These are phyloP conservation scores for Colletotrichum shisoi DNA, from an alignment of 2,329 filamentous ascomycete genomes.

Conservation along the genomic window DNA sequence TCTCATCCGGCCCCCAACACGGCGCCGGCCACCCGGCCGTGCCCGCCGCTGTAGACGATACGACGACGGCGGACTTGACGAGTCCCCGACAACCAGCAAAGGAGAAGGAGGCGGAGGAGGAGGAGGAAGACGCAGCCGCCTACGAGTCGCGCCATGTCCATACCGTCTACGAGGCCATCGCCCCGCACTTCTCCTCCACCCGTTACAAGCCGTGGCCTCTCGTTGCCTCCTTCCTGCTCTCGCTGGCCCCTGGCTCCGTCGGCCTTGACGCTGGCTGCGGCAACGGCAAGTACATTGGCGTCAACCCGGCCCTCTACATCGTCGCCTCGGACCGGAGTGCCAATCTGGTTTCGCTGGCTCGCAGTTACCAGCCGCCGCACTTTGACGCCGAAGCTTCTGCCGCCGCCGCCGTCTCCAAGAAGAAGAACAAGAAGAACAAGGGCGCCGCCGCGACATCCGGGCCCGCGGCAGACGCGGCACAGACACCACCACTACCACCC, in stretches of 20 bases:
- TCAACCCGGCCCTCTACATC: conserved; percentile 80
- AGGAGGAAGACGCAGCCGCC: conserved; percentile 52
- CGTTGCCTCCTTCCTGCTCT: conserved; percentile 77
- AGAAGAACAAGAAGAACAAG: conserved; percentile 31
- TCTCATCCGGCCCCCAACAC: conserved; percentile 27
- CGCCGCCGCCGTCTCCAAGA: conserved; percentile 26
- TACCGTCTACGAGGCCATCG: conserved; percentile 87
- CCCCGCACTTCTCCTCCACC: conserved; percentile 82
- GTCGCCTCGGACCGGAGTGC: conserved; percentile 83
- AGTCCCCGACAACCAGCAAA: background rate
- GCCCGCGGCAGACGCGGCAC: background rate
- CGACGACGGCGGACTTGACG: background rate
- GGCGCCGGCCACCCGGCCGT: conserved; percentile 26
- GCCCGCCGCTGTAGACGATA: conserved; percentile 13
- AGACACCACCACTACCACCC: background rate
- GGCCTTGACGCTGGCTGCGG: conserved; percentile 94
- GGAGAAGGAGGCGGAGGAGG: background rate
- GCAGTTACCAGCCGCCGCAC: conserved; percentile 40
- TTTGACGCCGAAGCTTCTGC: conserved; percentile 26
- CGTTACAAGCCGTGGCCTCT: conserved; percentile 90
- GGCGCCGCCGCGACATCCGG: conserved; percentile 1
- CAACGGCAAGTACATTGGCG: conserved; percentile 91
- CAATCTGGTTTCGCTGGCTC: conserved; percentile 61
- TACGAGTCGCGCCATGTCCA: conserved; percentile 93
- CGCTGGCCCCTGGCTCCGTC: conserved; percentile 72